Evolutionary conservation across 225 moss, liverwort and hornwort species (phyloP), one percentile per base, ranked within the genome.

Genomic region (Anthoceros angustus): DNA sequence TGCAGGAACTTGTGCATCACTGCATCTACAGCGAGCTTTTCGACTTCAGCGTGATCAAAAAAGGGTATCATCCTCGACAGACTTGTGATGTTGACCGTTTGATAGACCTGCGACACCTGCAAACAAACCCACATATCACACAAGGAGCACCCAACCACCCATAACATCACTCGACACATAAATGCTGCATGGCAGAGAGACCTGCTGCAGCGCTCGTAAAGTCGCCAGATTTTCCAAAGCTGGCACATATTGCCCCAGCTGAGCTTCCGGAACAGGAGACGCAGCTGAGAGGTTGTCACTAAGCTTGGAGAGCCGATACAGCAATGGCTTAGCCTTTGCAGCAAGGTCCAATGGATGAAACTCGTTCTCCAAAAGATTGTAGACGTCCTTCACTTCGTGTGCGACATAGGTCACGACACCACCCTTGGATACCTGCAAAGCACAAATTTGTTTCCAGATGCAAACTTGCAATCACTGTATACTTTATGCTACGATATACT

Each of bases 201-300:
- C 84, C 80, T 95, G 95, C 85, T 88, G 95, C 63, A 91, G 79
- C 12, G 87, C 95, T 72, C 91, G 80, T 64, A 95, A 77, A 43
- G 95, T 88, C 8, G 91, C 88, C 10, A 95, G 84, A 74, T 78
- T 85, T 70, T 91, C 95, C 8, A 95, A 71, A 42, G 91, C 86
- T 60, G 88, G 86, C 7, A 77, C 72, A 64, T 95, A 95, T 67
- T 95, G 95, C 79, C 91, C 95, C 5, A 95, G 83, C 72, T 77
- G 91, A 69, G 91, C 95, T 74, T 95, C 95, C 4, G 91, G 85
- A 72, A 95, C 88, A 70, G 95, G 95, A 25, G 95, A 95, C 12
- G 95, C 95, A 42, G 95, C 75, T 0, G 95, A 95, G 72, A 95
- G 69, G 78, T 84, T 91, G 66, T 95, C 95, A 61, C 95, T 91